Base-by-base conservation (phyloP, 192 early-diverging fungal genomes). In the Lunasporangiospora selenospora region DNA sequence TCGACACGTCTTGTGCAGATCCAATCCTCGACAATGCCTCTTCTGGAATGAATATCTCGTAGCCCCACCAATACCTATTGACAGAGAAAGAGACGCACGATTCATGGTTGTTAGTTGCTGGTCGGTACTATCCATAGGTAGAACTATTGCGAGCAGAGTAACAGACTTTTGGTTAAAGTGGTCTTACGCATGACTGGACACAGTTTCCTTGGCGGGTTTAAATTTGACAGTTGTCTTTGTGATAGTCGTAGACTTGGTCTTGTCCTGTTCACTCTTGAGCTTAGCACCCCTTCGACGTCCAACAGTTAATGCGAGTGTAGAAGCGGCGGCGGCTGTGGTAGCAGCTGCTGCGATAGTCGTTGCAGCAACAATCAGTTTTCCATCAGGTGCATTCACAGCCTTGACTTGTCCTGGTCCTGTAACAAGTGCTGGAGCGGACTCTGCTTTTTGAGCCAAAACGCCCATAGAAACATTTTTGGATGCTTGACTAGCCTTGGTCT, bases 11-110 rank as follows among this genome's bases (percentile, higher is more conserved):
- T 32, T 79, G 71, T 6, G 77, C 77, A 34, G 71, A 75, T 33
- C 62, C 57, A 11, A 79, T 70, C 36, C 77, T 39, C 4, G 71
- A 62, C 27, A 79, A 63, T 30, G 71, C 71, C 13, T 52, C 56
- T 48, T 75, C 60, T 26, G 77, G 77, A 1, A 79, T 69, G 32
- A 75, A 79, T 33, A 79, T 65, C 40, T 79, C 77, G 38, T 79
- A 79, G 11, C 77, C 77, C 77, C 77, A 79, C 77, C 77, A 79
- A 36, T 65, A 75, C 1, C 59, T 58, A 63, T 31, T 47, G 9
- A 32, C 36, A 18, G 54, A 48, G 33, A 26, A 23, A 33, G 34
- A 23, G 27, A n/a, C 7, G 23, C 47, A 33, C 30, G 59, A 49
- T n/a, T n/a, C n/a, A n/a, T n/a, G n/a, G n/a, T n/a, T n/a, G n/a